Percentiles rank a stretch among this genome's conserved stretches.
Conservation (phyloP, 345 rosid genomes). For the Eucalyptus regnans region DNA sequence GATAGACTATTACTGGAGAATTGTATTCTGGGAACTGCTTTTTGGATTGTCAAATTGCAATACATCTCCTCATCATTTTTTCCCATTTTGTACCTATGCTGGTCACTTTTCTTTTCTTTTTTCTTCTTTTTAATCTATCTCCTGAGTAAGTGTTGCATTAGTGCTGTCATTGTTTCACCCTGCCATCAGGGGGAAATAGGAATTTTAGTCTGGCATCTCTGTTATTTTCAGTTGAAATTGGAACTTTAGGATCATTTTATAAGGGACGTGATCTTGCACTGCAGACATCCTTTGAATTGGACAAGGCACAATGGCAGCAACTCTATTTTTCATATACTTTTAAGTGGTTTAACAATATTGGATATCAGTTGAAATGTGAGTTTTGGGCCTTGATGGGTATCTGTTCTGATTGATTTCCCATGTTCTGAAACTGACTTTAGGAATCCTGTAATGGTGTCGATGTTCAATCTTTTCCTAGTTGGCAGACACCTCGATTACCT, state of each 20-base stretch:
- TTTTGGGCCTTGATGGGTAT: not conserved
- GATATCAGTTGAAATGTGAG: not conserved
- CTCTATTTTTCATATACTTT: not conserved
- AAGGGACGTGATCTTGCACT: not conserved
- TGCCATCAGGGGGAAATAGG: not conserved
- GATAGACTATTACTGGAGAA: not conserved
- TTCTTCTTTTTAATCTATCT: not conserved
- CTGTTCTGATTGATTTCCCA: not conserved
- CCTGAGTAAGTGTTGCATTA: not conserved
- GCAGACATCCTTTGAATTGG: not conserved
- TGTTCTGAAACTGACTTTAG: not conserved
- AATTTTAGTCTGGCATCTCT: not conserved
- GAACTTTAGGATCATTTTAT: not conserved
- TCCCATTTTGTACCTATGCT: not conserved
- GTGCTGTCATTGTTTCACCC: not conserved
- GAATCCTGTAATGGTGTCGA: not conserved
- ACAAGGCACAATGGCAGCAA: not conserved
- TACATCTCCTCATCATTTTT: not conserved
- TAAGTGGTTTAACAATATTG: not conserved
- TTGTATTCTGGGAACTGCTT: not conserved
- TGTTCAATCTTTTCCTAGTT: not conserved
- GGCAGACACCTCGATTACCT: not conserved
- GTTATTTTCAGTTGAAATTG: not conserved
- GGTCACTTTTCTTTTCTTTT: not conserved
- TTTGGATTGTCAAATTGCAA: not conserved